Evolutionary conservation across 768 basidiomycete genomes (phyloP).

Genomic region (Auriscalpium microsporum): DNA sequence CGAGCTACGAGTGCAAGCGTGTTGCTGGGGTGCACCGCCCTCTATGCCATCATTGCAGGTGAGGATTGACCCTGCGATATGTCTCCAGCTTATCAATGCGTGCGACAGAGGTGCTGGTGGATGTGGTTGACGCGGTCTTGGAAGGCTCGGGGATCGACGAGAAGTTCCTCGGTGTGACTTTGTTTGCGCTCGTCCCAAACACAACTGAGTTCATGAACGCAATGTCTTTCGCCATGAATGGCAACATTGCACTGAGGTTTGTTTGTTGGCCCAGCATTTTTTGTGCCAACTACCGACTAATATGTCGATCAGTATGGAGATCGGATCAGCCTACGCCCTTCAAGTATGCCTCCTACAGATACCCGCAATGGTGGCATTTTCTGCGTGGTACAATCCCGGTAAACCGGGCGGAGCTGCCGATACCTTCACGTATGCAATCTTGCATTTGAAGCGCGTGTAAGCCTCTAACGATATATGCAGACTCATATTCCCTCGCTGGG

Average conservation of each 20-base stretch:
- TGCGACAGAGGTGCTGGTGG: conserved; percentile 78
- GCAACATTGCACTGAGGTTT: conserved; percentile 92
- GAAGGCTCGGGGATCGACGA: conserved; percentile 90
- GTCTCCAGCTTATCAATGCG: too few species aligned
- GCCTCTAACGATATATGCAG: conserved; percentile 31
- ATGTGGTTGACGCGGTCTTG: conserved; percentile 91
- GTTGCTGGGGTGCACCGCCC: conserved; percentile 76
- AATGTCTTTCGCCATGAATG: conserved; percentile 93
- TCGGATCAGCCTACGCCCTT: conserved; percentile 96
- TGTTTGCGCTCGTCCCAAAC: conserved; percentile 96
- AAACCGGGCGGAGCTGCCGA: conserved; percentile 81
- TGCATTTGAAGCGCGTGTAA: not conserved
- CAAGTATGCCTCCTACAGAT: conserved; percentile 98
- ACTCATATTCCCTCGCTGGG: conserved; percentile 97
- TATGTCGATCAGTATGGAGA: conserved; percentile 74
- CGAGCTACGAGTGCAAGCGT: conserved; percentile 84
- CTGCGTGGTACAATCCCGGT: conserved; percentile 85
- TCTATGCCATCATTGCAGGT: conserved; percentile 97
- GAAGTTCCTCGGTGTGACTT: conserved; percentile 92
- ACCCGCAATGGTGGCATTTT: conserved; percentile 98
- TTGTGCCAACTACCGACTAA: conserved; percentile 1
- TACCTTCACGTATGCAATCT: conserved; percentile 79
- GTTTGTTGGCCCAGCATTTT: conserved; percentile 12
- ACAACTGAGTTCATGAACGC: conserved; percentile 99
- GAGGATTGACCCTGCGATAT: conserved; percentile 19